Conservation (phyloP, 2,329 filamentous ascomycete species). For the Hypoxylon sp. region DNA sequence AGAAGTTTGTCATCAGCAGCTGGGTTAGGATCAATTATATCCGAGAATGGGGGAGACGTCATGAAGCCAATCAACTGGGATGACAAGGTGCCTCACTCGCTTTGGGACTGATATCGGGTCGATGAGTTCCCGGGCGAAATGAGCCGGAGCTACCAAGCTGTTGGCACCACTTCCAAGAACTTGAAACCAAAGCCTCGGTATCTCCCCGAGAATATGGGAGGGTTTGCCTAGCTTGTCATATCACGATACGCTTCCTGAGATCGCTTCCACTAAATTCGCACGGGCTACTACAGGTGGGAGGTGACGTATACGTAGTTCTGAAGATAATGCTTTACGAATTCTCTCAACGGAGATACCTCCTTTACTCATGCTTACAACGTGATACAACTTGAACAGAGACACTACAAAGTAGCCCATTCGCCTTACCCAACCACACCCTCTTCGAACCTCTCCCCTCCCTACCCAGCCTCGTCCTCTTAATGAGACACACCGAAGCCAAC, state of each 20-base stretch:
- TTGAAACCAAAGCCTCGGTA: background rate
- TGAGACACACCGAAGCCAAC: background rate
- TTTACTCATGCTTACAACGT: background rate
- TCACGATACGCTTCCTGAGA: background rate
- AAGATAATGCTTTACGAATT: background rate
- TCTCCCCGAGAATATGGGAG: background rate
- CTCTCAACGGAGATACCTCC: background rate
- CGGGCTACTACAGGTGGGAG: background rate
- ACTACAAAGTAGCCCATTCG: background rate
- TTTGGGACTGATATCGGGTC: background rate
- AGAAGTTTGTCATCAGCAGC: background rate
- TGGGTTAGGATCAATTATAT: background rate
- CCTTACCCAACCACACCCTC: conserved; percentile 3
- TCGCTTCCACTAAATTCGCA: background rate
- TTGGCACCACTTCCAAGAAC: background rate
- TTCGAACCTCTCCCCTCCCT: background rate
- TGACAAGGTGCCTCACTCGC: background rate
- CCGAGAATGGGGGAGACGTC: background rate
- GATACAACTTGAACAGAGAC: conserved; percentile 1
- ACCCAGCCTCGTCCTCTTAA: background rate
- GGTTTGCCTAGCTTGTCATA: background rate
- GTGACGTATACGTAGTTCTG: background rate
- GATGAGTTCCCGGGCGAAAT: background rate
- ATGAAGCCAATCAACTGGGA: background rate
- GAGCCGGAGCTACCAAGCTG: background rate